Evolutionary conservation across 129 eudicot species (phyloP), one percentile per base, ranked within the genome.

Genomic region (Solidago caesia): DNA sequence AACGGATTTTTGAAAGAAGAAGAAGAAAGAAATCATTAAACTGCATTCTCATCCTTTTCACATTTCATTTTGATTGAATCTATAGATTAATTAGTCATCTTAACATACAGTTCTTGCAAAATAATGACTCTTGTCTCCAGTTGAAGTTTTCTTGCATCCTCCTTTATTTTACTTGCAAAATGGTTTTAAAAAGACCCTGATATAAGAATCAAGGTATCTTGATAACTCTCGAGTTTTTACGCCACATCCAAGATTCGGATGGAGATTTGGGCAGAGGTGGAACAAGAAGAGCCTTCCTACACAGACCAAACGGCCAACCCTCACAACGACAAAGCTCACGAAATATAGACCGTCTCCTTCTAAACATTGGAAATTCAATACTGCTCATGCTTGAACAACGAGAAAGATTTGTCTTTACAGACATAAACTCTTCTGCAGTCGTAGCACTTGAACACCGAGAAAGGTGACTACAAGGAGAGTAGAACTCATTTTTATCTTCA

Each of bases 271-370:
- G 98, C 75, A 90, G 83, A 8, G 98, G 98, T 45, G 98, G 98
- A 74, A 89, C 94, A 77, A 93, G 78, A 59, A 92, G 75, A 7
- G 89, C 86, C 85, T 82, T 89, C 76, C 92, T 75, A 75, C 92
- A 84, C 5, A 92, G 83, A 25, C 98, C 98, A 76, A 92, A 92
- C 0, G 98, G 98, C 98, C 98, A 89, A 7, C 98, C 98, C 33
- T 90, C 85, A 76, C 89, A 86, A 51, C 85, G 91, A 60, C 87
- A 47, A 21, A 93, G 76, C 83, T 93, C 96, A 26, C 82, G 76
- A 44, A 93, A 79, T 45, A 93, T 74, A 2, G 87, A 83, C 13
- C 81, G 80, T 68, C 82, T 77, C 44, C 53, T 73, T 52, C 62
- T 76, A 67, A 81, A 85, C 3, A 68, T 15, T 5, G 81, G 83